Percentiles rank a stretch among this genome's conserved stretches.
These are phyloP conservation scores for Ascochyta lentis DNA, from an alignment of 2,329 filamentous ascomycete genomes.

Conservation along the genomic window DNA sequence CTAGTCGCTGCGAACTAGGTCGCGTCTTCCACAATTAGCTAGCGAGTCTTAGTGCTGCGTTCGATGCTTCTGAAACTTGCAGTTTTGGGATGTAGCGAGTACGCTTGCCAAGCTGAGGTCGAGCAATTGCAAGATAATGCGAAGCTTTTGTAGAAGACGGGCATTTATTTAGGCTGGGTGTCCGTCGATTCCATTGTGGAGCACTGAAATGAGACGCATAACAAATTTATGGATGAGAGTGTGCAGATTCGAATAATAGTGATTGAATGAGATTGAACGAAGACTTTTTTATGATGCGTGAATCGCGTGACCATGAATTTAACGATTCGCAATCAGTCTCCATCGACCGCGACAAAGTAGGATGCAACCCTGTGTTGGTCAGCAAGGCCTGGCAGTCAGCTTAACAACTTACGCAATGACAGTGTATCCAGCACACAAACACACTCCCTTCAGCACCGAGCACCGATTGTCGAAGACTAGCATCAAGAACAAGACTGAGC, in stretches of 20 bases:
- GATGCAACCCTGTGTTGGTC: slow-evolving; percentile 9
- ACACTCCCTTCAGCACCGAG: slow-evolving; percentile 17
- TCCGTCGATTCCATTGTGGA: too few species aligned
- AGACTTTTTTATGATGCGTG: too few species aligned
- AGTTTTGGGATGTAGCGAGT: background rate
- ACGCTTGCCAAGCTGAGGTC: background rate
- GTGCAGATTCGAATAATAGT: too few species aligned
- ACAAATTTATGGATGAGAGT: too few species aligned
- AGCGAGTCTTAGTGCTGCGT: slow-evolving; percentile 19
- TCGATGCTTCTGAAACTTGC: slow-evolving; percentile 11
- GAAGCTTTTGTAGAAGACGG: too few species aligned
- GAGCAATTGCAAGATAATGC: too few species aligned
- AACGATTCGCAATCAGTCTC: background rate
- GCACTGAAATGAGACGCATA: too few species aligned
- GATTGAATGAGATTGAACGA: too few species aligned
- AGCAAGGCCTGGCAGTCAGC: background rate
- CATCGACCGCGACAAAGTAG: slow-evolving; percentile 9
- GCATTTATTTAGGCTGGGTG: too few species aligned
- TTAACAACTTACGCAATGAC: slow-evolving; percentile 20
- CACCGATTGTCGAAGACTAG: slow-evolving; percentile 20
- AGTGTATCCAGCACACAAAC: slow-evolving; percentile 17
- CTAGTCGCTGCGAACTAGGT: slow-evolving; percentile 12
- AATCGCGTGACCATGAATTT: too few species aligned
- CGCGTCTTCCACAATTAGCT: slow-evolving; percentile 12
- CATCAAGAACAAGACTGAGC: slow-evolving; percentile 17